A percentile compares a stretch with the other conserved stretches of the same genome.
phyloP scores from a whole-genome alignment of 2,329 filamentous ascomycete species.

The Stagonosporopsis chrysanthemi region DNA sequence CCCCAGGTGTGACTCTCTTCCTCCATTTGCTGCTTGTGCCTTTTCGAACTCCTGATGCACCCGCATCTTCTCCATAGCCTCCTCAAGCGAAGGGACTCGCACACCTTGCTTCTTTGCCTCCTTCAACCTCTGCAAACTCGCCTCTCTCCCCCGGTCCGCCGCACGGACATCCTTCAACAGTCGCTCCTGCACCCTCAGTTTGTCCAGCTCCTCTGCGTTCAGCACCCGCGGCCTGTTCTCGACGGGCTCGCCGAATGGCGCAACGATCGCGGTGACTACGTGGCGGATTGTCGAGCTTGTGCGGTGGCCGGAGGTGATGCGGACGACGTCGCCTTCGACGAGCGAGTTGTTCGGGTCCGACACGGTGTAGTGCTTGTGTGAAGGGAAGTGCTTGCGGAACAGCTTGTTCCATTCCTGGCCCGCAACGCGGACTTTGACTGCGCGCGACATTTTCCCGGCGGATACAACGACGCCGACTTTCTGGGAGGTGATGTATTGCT shows the following conservation, averaged over 20 bases:
- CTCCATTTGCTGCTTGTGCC: slow-evolving; percentile 18
- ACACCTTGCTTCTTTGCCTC: slow-evolving; percentile 38
- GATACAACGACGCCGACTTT: slow-evolving; percentile 74
- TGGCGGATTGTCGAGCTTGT: slow-evolving; percentile 73
- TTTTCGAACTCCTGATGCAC: slow-evolving; percentile 30
- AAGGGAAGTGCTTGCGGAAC: slow-evolving; percentile 76
- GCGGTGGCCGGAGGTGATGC: slow-evolving; percentile 71
- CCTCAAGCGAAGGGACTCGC: slow-evolving; percentile 40
- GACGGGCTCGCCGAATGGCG: slow-evolving; percentile 71
- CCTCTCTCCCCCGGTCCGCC: slow-evolving; percentile 44
- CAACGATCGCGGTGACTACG: slow-evolving; percentile 77
- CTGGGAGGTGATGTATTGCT: slow-evolving; percentile 36
- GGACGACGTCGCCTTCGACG: slow-evolving; percentile 76
- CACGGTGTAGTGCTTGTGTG: slow-evolving; percentile 71
- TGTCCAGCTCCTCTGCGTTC: slow-evolving; percentile 67
- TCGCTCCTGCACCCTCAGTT: slow-evolving; percentile 62
- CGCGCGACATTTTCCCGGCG: slow-evolving; percentile 78
- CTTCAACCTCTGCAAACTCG: slow-evolving; percentile 39
- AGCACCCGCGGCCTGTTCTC: slow-evolving; percentile 71
- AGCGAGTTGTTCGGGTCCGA: slow-evolving; percentile 80
- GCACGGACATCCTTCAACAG: slow-evolving; percentile 65
- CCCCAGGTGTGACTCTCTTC: slow-evolving; percentile 32
- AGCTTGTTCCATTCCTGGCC: slow-evolving; percentile 74
- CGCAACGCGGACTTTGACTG: slow-evolving; percentile 78
- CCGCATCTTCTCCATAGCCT: slow-evolving; percentile 41